phyloP scores from a whole-genome alignment of 2,329 filamentous ascomycete genomes.

The Trichophyton verrucosum region DNA sequence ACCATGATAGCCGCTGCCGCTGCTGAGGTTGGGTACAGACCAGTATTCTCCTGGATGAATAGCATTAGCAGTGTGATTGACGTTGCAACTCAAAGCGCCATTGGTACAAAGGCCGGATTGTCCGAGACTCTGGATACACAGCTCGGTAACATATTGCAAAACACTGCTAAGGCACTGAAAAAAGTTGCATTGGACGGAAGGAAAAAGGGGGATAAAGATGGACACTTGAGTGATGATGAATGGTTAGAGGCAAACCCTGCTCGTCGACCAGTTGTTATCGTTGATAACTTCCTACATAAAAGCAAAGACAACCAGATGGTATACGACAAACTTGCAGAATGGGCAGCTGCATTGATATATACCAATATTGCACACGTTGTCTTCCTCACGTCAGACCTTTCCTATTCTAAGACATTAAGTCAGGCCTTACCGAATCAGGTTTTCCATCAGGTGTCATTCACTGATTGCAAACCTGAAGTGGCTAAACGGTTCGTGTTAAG shows the following conservation, averaged over 20 bases:
- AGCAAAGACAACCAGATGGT: constrained; percentile 54
- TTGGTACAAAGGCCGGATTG: constrained; percentile 86
- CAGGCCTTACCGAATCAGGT: constrained; percentile 83
- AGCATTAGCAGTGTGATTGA: constrained; percentile 86
- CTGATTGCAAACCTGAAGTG: constrained; percentile 73
- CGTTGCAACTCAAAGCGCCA: constrained; percentile 83
- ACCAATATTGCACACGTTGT: constrained; percentile 87
- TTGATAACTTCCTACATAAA: constrained; percentile 86
- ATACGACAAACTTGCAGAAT: constrained; percentile 68
- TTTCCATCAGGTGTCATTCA: constrained; percentile 73
- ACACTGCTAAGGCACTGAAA: constrained; percentile 66
- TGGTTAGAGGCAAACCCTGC: constrained; percentile 86
- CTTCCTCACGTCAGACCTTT: constrained; percentile 80
- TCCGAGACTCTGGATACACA: constrained; percentile 86
- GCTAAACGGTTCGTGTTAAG: constrained; percentile 84
- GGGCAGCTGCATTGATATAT: constrained; percentile 75
- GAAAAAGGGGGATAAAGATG: constrained; percentile 61
- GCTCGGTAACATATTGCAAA: constrained; percentile 77
- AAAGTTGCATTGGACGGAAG: constrained; percentile 59
- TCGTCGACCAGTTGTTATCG: constrained; percentile 65
- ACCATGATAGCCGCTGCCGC: constrained; percentile 74
- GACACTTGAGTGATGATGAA: constrained; percentile 63
- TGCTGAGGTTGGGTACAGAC: constrained; percentile 72
- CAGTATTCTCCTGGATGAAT: constrained; percentile 94
- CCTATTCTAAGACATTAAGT: constrained; percentile 74